Evolutionary conservation across 108 stramenopile species (phyloP), one percentile per base, ranked within the genome.

Genomic region (Cyclotella atomus): DNA sequence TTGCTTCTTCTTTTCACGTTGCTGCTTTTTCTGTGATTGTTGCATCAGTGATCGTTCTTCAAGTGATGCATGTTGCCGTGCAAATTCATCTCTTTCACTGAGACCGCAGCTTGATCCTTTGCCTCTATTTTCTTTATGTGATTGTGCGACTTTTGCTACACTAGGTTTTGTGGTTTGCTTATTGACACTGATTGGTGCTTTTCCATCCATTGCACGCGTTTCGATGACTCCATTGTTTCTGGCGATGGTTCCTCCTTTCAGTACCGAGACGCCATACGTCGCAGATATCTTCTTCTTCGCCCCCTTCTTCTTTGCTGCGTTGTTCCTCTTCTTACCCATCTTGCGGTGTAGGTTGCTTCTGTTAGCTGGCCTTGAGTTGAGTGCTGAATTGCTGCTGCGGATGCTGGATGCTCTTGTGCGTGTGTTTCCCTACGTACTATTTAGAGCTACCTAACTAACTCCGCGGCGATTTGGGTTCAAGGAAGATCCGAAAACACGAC

Each of bases 261-360:
- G 43, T 28, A 80, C 79, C 32, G 79, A 80, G 27, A 80, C 71
- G 19, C 79, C 79, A 38, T 60, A 80, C 19, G 78, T 53, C 15
- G 78, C 57, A 23, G 78, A 79, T 16, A 79, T 65, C 23, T 60
- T 71, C 35, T 72, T 71, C 35, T 72, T 73, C 71, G 56, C 65
- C 70, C 73, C 66, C 68, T 80, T 80, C 35, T 69, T 73, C 79
- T 73, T 80, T 34, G 53, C 59, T 35, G 70, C 45, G 47, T 68
- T 73, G 28, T 68, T 63, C 47, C 72, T 54, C 49, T 80, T 80
- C 71, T 80, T 80, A 46, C 71, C 79, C 79, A 80, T 80, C 2
- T 0, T 59, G 20, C 30, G 29, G 3, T 33, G 29, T 52, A 17
- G 50, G 21, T 21, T 52, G 17, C 50, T 21, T 17, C 5, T 8